These are phyloP conservation scores for Phaeotremella skinneri DNA, from an alignment of 768 basidiomycete genomes.

Conservation along the genomic window DNA sequence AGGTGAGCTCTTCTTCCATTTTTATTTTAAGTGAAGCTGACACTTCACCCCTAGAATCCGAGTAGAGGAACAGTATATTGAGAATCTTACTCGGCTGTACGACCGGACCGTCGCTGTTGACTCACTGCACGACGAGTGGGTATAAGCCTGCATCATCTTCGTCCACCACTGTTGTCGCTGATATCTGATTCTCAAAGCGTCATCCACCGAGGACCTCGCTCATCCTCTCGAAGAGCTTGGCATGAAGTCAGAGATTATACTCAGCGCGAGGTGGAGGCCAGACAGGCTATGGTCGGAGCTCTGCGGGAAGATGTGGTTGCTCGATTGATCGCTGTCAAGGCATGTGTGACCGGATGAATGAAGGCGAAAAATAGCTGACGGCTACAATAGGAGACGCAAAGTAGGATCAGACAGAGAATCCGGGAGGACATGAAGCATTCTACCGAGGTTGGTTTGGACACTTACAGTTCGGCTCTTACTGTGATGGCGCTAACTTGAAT, in stretches of 20 bases:
- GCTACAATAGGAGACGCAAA: slow-evolving; percentile 71
- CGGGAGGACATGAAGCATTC: slow-evolving; percentile 87
- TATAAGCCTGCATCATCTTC: not conserved
- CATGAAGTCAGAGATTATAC: slow-evolving; percentile 78
- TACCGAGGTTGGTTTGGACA: slow-evolving; percentile 43
- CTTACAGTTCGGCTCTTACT: not conserved
- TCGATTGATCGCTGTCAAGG: slow-evolving; percentile 50
- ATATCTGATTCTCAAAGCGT: slow-evolving; percentile 52
- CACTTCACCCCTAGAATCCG: slow-evolving; percentile 59
- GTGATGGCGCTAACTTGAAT: not conserved
- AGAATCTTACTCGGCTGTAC: slow-evolving; percentile 70
- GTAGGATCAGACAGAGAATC: slow-evolving; percentile 84
- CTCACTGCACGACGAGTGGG: slow-evolving; percentile 62
- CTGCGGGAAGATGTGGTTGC: slow-evolving; percentile 70
- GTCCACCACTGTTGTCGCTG: not conserved
- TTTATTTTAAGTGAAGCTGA: slow-evolving; percentile 15
- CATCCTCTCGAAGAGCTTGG: slow-evolving; percentile 66
- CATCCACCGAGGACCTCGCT: slow-evolving; percentile 58
- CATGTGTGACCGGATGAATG: not conserved
- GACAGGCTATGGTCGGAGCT: slow-evolving; percentile 72
- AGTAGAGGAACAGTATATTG: slow-evolving; percentile 81
- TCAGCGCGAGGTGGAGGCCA: slow-evolving; percentile 79
- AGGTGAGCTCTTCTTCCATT: slow-evolving; percentile 57
- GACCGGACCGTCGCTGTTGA: slow-evolving; percentile 70
- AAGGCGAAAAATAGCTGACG: slow-evolving; percentile 1